Base-by-base conservation (phyloP, 2,329 filamentous ascomycete species). In the Colletotrichum falcatum region DNA sequence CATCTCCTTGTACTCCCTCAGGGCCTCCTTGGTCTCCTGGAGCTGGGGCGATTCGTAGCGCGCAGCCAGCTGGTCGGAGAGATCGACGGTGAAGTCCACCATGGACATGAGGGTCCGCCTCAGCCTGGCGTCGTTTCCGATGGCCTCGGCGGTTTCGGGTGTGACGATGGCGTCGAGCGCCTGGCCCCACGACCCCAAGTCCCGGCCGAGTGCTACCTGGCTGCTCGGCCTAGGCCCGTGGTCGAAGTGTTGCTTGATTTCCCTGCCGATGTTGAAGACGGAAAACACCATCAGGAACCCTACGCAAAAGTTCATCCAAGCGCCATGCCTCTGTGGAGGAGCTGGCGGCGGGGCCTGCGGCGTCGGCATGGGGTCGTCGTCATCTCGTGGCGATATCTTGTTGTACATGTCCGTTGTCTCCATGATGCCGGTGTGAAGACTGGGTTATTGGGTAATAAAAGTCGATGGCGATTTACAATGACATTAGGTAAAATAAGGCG, bases 81-180 rank as follows among this genome's bases (percentile, higher is more conserved):
- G 37, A 5, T 74, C 72, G 16, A 61, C 61, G 5, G 61, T 73
- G 39, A 69, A 65, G 37, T 74, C 72, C 2, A 74, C 71, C 61
- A 74, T 63, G n/a, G 62, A 56, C 49, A 74, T 37, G 5, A 74
- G 49, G 1, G 67, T 72, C 30, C 67, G 64, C 1, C 67, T 60
- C 12, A 74, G 61, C 39, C 61, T 64, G 28, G 56, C 37, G 20
- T 74, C 72, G 44, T 37, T 68, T 2, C 72, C 67, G 48, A 74
- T 61, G 5, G 71, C 61, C 4, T 69, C 53, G 26, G 60, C 61
- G 1, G 72, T 69, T 12, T 69, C 61, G 28, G 67, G 67, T 2
- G 66, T 66, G 28, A 74, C 59, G 30, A 74, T 65, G 37, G 48
- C 48, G 6, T 71, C 67, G 20, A 73, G 65, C 7, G 65, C 65